Evolutionary conservation across 176 grass and related monocot species (phyloP).

Genomic region (Chloris gayana): DNA sequence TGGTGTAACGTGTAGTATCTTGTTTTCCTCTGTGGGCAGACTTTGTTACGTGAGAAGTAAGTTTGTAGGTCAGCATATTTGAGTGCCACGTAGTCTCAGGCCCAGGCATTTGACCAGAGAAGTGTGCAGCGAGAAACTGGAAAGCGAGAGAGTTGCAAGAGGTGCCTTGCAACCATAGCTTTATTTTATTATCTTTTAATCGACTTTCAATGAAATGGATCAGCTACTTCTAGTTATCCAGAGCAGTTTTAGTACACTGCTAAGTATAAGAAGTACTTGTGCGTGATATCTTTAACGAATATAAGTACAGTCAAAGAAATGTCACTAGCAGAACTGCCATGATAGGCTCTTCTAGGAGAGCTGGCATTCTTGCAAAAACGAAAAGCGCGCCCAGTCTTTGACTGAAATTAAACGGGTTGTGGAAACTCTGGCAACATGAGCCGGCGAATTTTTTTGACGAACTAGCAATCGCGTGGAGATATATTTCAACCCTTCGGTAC

Average conservation of each 20-base stretch:
- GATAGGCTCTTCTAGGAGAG: no score
- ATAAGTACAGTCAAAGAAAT: no score
- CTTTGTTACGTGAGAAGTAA: conserved; percentile 1
- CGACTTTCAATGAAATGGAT: no score
- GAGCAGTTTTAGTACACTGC: no score
- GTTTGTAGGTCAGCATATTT: neutral
- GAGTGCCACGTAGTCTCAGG: neutral
- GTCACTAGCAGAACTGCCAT: no score
- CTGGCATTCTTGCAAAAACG: no score
- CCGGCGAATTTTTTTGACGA: neutral
- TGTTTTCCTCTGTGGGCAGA: neutral
- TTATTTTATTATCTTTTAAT: no score
- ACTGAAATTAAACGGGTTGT: neutral
- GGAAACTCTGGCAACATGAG: neutral
- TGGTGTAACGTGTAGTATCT: neutral
- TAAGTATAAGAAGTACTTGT: no score
- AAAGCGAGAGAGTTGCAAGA: conserved; percentile 16
- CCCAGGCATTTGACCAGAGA: neutral
- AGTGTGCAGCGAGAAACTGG: no score
- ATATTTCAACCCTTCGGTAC: neutral
- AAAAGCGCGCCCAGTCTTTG: neutral
- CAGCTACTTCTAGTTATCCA: no score
- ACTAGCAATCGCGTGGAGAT: neutral
- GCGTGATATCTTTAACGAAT: no score
- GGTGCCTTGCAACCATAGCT: no score